phyloP scores from a whole-genome alignment of 805 yeast species.

The Tetrapisispora fleetii region DNA sequence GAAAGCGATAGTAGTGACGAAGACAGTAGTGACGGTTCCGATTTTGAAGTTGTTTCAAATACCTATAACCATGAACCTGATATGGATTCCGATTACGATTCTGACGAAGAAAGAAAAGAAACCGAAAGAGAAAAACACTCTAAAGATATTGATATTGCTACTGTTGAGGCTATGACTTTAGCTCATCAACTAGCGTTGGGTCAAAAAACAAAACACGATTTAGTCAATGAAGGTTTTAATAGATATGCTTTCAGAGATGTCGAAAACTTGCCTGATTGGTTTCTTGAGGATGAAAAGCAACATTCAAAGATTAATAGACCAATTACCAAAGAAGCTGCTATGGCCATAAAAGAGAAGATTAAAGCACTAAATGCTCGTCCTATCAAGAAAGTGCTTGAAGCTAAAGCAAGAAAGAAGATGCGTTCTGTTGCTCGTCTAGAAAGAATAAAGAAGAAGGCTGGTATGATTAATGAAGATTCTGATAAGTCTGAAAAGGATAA shows the following conservation, averaged over 20 bases:
- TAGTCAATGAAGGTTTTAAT: slow-evolving; percentile 88
- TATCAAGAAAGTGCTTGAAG: slow-evolving; percentile 96
- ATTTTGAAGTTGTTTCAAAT: slow-evolving; percentile 41
- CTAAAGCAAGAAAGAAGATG: slow-evolving; percentile 91
- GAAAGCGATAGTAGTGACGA: slow-evolving; percentile 10
- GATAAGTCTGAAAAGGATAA: slow-evolving; percentile 87
- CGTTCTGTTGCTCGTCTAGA: slow-evolving; percentile 82
- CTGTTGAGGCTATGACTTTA: slow-evolving; percentile 94
- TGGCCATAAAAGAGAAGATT: slow-evolving; percentile 65
- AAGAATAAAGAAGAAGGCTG: slow-evolving; percentile 85
- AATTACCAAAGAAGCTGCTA: slow-evolving; percentile 86
- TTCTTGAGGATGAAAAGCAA: slow-evolving; percentile 78
- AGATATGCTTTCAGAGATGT: slow-evolving; percentile 84
- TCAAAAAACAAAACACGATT: slow-evolving; percentile 70
- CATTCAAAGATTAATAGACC: slow-evolving; percentile 85
- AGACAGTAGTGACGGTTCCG: slow-evolving; percentile 20
- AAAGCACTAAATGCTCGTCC: slow-evolving; percentile 91
- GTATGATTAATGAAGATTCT: slow-evolving; percentile 76
- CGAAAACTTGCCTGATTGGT: slow-evolving; percentile 95
- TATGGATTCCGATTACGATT: slow-evolving; percentile 37
- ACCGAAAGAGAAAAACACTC: slow-evolving; percentile 40
- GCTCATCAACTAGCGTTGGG: slow-evolving; percentile 95
- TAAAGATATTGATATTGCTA: slow-evolving; percentile 69
- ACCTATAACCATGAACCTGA: slow-evolving; percentile 25
- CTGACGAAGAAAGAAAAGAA: slow-evolving; percentile 43